Evolutionary conservation across 2,329 filamentous ascomycete genomes (phyloP).

Genomic region (Diaporthe velutina): DNA sequence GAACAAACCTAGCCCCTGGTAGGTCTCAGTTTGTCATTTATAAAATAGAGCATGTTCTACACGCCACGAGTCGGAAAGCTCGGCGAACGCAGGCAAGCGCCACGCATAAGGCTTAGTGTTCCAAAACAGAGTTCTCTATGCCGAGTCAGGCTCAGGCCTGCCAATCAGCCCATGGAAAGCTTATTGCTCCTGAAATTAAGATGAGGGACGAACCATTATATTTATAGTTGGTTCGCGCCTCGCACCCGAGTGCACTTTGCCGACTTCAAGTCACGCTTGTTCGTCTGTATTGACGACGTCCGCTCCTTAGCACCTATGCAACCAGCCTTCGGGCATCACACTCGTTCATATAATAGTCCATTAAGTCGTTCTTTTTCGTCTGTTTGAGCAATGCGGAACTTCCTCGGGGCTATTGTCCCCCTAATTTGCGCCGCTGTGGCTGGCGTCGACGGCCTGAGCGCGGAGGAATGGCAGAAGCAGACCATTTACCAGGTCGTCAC

Average conservation of each 20-base stretch:
- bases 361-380: neutral
- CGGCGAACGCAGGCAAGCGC: neutral
- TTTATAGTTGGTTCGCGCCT: neutral
- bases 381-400: neutral
- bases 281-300: slow-evolving; percentile 11
- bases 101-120: slow-evolving; percentile 19
- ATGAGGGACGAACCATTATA: slow-evolving; percentile 1
- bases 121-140: neutral
- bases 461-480: slow-evolving; percentile 31
- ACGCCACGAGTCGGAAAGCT: neutral
- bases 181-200: slow-evolving; percentile 22
- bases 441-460: neutral
- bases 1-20: neutral
- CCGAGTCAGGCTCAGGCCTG: slow-evolving; percentile 12
- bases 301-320: slow-evolving; percentile 6
- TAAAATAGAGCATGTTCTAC: neutral
- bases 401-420: neutral
- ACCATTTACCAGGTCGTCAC: slow-evolving; percentile 31
- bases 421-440: slow-evolving; percentile 2
- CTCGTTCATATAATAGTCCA: neutral
- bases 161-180: slow-evolving; percentile 9
- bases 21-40: neutral
- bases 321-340: slow-evolving; percentile 10
- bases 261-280: neutral
- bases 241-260: too few relatives aligned